A percentile compares a stretch with the other conserved stretches of the same genome.
These are phyloP conservation scores for Salicornia ramosissima DNA, from an alignment of 148 eudicot genomes.

Conservation along the genomic window DNA sequence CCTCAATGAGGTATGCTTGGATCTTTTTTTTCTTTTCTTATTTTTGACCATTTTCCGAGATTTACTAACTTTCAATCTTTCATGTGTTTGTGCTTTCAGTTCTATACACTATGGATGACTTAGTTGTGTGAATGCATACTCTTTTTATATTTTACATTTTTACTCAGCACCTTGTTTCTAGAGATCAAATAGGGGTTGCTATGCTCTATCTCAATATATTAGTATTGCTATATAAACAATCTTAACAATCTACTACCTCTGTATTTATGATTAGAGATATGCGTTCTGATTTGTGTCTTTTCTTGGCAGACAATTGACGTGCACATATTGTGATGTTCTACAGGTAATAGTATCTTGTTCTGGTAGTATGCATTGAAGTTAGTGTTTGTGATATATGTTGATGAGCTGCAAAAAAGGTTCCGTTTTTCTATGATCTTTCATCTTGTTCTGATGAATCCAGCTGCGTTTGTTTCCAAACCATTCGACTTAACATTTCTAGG, in stretches of 20 bases:
- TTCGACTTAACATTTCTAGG: background rate
- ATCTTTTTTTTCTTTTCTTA: background rate
- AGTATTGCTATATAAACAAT: too few species aligned
- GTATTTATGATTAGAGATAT: conserved; percentile 13
- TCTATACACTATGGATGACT: too few species aligned
- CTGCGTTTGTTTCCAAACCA: background rate
- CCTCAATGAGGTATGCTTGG: conserved; percentile 55
- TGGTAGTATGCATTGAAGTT: background rate
- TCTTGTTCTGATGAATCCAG: background rate
- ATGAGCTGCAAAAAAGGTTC: background rate
- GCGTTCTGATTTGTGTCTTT: conserved; percentile 24
- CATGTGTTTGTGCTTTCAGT: too few species aligned
- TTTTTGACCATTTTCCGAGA: background rate
- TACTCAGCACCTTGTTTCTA: too few species aligned
- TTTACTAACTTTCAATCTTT: background rate
- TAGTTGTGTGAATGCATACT: too few species aligned
- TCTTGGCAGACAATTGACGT: conserved; percentile 66
- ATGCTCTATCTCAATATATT: too few species aligned
- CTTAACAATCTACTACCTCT: background rate
- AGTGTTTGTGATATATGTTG: background rate
- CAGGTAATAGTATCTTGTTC: conserved; percentile 52
- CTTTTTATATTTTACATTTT: too few species aligned
- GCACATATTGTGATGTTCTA: conserved; percentile 64
- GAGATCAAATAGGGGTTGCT: too few species aligned
- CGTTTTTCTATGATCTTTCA: background rate